These are phyloP conservation scores for Acanthamoeba pearcei DNA, from an alignment of 208 protist genomes.

Conservation along the genomic window DNA sequence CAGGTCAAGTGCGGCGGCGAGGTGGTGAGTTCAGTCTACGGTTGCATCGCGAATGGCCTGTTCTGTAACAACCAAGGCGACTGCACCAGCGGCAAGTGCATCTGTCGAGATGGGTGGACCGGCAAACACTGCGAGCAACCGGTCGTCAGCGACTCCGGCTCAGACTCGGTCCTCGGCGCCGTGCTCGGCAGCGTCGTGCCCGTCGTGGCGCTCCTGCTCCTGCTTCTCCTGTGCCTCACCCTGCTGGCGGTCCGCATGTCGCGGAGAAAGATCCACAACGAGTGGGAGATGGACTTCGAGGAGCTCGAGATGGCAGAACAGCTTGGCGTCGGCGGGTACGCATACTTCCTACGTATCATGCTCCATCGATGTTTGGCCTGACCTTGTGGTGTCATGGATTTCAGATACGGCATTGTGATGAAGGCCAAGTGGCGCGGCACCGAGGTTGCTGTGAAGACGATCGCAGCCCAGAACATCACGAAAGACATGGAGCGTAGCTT, in stretches of 20 bases:
- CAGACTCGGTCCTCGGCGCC: not conserved
- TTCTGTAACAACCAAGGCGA: conserved; percentile 23
- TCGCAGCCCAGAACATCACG: conserved; percentile 23
- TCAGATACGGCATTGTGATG: not conserved
- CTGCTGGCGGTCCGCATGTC: not conserved
- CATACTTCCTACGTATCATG: not conserved
- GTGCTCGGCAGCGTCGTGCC: not conserved
- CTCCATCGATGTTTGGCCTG: too few relatives aligned
- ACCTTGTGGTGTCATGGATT: not conserved
- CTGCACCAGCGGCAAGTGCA: not conserved
- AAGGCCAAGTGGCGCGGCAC: conserved; percentile 74
- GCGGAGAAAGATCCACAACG: not conserved
- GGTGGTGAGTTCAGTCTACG: not conserved
- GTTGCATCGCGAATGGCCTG: not conserved
- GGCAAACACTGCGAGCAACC: not conserved
- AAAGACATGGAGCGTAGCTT: conserved; percentile 51
- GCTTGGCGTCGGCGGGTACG: conserved; percentile 74
- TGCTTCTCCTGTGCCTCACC: not conserved
- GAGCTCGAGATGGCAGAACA: conserved; percentile 33
- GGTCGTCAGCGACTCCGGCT: not conserved
- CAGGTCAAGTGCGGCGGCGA: not conserved
- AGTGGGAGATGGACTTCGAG: not conserved
- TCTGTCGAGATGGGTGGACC: not conserved
- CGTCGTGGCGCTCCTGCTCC: not conserved
- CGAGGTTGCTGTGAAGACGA: conserved; percentile 78